Conservation (phyloP, 768 basidiomycete genomes). For the Rossbeevera mucosa region DNA sequence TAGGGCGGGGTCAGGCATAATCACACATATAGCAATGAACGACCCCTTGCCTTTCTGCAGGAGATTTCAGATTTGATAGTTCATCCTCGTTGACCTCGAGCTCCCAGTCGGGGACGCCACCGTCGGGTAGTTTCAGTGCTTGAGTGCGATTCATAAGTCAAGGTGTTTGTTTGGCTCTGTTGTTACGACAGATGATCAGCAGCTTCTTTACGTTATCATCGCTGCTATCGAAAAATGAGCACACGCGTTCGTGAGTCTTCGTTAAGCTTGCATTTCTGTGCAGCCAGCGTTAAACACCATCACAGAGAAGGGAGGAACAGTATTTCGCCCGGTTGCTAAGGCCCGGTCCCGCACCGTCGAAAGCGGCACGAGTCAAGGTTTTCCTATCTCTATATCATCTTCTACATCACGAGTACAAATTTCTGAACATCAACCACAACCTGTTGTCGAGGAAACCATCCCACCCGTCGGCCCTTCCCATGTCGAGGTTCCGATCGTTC, state of each 20-base stretch:
- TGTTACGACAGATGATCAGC: constrained; percentile 6
- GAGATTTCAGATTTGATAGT: constrained; percentile 36
- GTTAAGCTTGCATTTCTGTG: background rate
- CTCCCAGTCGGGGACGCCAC: constrained; percentile 59
- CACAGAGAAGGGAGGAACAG: constrained; percentile 64
- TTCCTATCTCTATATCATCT: constrained; percentile 20
- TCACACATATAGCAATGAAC: background rate
- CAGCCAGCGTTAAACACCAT: background rate
- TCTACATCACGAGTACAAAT: constrained; percentile 10
- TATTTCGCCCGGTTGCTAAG: constrained; percentile 67
- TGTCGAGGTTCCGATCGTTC: constrained; percentile 13
- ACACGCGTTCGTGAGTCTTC: constrained; percentile 57
- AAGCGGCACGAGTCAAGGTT: constrained; percentile 11
- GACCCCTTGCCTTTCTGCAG: constrained; percentile 52
- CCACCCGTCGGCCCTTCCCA: constrained; percentile 6
- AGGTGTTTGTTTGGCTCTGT: constrained; percentile 26
- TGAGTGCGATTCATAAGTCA: constrained; percentile 26
- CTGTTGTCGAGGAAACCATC: background rate
- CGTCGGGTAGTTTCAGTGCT: constrained; percentile 47
- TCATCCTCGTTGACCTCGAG: constrained; percentile 41
- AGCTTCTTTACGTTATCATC: background rate
- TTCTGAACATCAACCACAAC: background rate
- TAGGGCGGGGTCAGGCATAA: constrained; percentile 25
- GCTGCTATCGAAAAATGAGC: constrained; percentile 31
- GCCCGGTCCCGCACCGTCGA: constrained; percentile 42